phyloP scores from a whole-genome alignment of 169 alveolate genomes.

The Theileria annulata region DNA sequence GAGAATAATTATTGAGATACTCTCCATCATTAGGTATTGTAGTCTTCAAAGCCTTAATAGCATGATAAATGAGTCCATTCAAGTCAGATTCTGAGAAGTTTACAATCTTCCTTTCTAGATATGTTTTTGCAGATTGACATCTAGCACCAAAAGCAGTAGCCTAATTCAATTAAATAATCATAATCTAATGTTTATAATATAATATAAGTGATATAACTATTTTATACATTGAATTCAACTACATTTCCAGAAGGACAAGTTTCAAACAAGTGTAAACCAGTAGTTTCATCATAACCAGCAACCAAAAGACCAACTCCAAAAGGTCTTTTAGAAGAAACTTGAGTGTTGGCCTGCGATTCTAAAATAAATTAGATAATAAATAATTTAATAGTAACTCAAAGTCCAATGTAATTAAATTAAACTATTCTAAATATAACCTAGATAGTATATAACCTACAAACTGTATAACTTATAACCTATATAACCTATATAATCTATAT shows the following conservation, averaged over 20 bases:
- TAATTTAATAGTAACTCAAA: too few relatives aligned
- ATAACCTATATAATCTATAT: background rate
- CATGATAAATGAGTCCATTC: slow-evolving; percentile 83
- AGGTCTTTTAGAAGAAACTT: slow-evolving; percentile 93
- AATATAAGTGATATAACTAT: background rate
- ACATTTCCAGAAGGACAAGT: slow-evolving; percentile 96
- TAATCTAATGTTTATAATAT: too few relatives aligned
- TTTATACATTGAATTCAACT: slow-evolving; percentile 87
- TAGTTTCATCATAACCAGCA: slow-evolving; percentile 89
- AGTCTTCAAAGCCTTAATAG: slow-evolving; percentile 87
- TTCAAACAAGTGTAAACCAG: slow-evolving; percentile 92
- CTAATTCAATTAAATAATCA: slow-evolving; percentile 28
- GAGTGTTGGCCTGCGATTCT: slow-evolving; percentile 94
- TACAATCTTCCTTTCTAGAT: slow-evolving; percentile 91
- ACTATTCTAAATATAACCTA: background rate
- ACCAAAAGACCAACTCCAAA: slow-evolving; percentile 97
- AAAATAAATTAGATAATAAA: background rate
- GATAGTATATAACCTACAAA: too few relatives aligned
- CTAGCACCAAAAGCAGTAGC: slow-evolving; percentile 97
- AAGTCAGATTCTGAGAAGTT: slow-evolving; percentile 77
- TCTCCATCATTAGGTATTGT: slow-evolving; percentile 89
- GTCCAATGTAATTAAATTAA: too few relatives aligned
- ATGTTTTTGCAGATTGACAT: slow-evolving; percentile 96
- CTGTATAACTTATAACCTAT: too few relatives aligned
- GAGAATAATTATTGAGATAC: slow-evolving; percentile 17